A percentile compares a stretch with the other conserved stretches of the same genome.
These are phyloP conservation scores for Schwanniomyces sp. DNA, from an alignment of 805 yeast genomes.

Conservation along the genomic window DNA sequence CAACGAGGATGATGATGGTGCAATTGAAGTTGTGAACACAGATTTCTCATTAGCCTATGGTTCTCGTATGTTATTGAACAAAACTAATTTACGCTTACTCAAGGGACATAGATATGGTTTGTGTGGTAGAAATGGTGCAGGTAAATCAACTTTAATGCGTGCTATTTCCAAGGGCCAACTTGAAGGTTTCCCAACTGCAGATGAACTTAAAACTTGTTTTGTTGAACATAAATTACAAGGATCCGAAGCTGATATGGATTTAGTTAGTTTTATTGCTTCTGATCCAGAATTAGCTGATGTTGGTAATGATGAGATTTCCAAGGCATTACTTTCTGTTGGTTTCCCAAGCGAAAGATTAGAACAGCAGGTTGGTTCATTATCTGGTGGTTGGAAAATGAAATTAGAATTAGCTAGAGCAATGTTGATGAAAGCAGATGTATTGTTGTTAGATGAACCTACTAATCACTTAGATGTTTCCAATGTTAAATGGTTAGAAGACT, in stretches of 20 bases:
- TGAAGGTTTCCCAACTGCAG: conserved; percentile 94
- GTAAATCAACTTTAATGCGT: conserved; percentile 96
- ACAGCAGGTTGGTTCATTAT: conserved; percentile 89
- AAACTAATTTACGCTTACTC: conserved; percentile 80
- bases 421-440: conserved; percentile 95
- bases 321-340: conserved; percentile 82
- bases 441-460: conserved; percentile 95
- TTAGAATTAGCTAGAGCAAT: conserved; percentile 97
- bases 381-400: conserved; percentile 99
- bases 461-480: conserved; percentile 94
- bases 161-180: conserved; percentile 94
- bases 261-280: conserved; percentile 82
- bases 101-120: conserved; percentile 97
- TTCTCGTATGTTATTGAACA: conserved; percentile 93
- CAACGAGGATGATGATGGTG: conserved; percentile 69
- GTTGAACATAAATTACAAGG: conserved; percentile 98
- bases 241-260: conserved; percentile 85
- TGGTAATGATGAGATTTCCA: conserved; percentile 67
- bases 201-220: conserved; percentile 86
- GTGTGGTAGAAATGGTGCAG: conserved; percentile 98
- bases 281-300: conserved; percentile 77
- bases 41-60: conserved; percentile 97
- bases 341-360: conserved; percentile 86
- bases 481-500: conserved; percentile 92
- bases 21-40: conserved; percentile 88